Conservation (phyloP, 805 yeast species). For the Tetrapisispora nanseiensis region DNA sequence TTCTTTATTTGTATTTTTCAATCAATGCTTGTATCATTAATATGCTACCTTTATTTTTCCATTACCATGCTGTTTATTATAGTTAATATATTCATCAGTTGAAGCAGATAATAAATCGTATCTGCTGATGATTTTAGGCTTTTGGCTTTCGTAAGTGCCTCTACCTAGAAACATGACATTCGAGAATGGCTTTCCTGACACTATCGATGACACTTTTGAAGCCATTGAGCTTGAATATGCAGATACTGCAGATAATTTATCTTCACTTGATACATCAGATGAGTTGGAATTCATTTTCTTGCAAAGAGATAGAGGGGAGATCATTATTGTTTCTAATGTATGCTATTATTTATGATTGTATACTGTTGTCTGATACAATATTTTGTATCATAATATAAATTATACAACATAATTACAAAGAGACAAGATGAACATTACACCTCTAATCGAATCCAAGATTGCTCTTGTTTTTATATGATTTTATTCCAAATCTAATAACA, state of each 20-base stretch:
- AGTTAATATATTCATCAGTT: too few relatives aligned
- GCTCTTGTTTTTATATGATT: too few relatives aligned
- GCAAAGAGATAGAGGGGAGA: background rate
- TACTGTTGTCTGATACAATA: too few relatives aligned
- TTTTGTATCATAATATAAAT: too few relatives aligned
- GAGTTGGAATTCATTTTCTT: background rate
- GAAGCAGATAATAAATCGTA: constrained; percentile 17
- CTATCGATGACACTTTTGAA: constrained; percentile 3
- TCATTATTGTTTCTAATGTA: background rate
- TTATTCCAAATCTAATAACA: too few relatives aligned
- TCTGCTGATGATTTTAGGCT: constrained; percentile 13
- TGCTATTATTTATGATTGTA: too few relatives aligned
- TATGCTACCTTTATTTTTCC: background rate
- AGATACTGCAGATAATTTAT: too few relatives aligned
- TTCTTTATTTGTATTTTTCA: too few relatives aligned
- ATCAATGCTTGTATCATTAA: background rate
- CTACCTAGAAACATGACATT: constrained; percentile 1
- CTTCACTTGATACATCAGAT: background rate
- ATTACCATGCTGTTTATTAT: background rate
- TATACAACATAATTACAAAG: too few relatives aligned
- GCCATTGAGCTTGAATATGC: background rate
- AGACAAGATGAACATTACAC: too few relatives aligned
- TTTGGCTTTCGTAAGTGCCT: constrained; percentile 2
- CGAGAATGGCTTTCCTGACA: background rate
- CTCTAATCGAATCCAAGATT: too few relatives aligned